These are phyloP conservation scores for Trichomonas tenax DNA, from an alignment of 208 protist species.

Conservation along the genomic window DNA sequence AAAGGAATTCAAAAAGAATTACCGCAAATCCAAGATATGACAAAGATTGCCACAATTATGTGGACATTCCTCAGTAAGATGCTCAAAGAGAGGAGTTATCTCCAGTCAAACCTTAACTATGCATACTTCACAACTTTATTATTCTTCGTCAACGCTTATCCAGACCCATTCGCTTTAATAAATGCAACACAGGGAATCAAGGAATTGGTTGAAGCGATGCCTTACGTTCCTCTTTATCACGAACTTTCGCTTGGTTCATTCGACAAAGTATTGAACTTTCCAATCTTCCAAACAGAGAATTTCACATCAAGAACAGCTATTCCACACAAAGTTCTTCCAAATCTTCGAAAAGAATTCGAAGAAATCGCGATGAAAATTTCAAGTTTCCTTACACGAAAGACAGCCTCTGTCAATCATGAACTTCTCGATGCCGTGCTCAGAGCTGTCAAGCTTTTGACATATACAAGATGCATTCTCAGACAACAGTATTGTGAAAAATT, in stretches of 20 bases:
- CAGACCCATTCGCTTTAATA: background rate
- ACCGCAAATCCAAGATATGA: background rate
- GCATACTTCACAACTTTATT: background rate
- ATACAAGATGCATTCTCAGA: background rate
- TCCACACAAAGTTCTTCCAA: background rate
- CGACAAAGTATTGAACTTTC: background rate
- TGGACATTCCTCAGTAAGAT: background rate
- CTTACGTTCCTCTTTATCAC: background rate
- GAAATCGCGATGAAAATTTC: background rate
- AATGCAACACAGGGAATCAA: background rate
- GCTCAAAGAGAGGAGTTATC: background rate
- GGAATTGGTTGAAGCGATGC: background rate
- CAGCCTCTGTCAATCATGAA: too few species aligned
- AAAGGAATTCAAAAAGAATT: background rate
- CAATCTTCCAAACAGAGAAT: background rate
- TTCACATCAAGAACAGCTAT: background rate
- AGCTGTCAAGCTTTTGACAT: background rate
- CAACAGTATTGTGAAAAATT: background rate
- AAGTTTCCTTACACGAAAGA: background rate
- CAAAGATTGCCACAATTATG: background rate
- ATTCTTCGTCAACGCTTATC: background rate
- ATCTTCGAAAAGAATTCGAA: background rate
- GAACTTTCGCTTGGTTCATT: background rate
- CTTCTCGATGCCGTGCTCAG: background rate
- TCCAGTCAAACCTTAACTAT: background rate